Percentiles rank a stretch among this genome's conserved stretches.
Conservation (phyloP, 306 rosid genomes). For the Castanopsis chinensis region DNA sequence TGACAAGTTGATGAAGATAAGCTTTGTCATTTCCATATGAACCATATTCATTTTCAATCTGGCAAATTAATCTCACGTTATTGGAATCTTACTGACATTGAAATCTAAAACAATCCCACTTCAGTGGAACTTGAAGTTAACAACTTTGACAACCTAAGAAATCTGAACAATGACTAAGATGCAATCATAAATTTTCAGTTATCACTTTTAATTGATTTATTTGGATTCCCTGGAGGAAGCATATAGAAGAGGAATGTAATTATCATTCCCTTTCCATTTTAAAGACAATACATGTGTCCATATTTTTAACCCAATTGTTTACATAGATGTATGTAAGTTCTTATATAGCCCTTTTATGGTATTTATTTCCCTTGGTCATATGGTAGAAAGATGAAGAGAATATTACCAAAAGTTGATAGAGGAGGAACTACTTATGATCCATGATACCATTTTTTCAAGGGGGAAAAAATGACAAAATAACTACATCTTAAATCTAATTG, state of each 20-base stretch:
- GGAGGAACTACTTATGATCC: background rate
- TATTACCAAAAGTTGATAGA: background rate
- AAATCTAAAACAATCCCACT: background rate
- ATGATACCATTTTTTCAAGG: background rate
- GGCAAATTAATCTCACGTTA: constrained; percentile 36
- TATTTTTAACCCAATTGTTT: background rate
- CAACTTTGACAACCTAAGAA: background rate
- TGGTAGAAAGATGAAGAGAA: background rate
- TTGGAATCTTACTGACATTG: background rate
- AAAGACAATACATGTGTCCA: background rate
- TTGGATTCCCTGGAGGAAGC: background rate
- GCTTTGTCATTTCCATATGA: constrained; percentile 81
- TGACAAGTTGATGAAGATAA: constrained; percentile 74
- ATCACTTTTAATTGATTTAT: background rate
- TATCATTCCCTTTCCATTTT: background rate
- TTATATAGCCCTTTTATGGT: background rate
- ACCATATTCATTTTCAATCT: constrained; percentile 95
- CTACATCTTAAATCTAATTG: background rate
- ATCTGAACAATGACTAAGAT: background rate
- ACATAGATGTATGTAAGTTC: background rate
- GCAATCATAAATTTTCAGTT: background rate
- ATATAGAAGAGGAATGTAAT: background rate
- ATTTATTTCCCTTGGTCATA: background rate
- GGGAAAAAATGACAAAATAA: background rate
- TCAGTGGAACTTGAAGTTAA: background rate